A percentile compares a stretch with the other conserved stretches of the same genome.
Conservation (phyloP, 2,329 filamentous ascomycete species). For the Emmonsia crescens region DNA sequence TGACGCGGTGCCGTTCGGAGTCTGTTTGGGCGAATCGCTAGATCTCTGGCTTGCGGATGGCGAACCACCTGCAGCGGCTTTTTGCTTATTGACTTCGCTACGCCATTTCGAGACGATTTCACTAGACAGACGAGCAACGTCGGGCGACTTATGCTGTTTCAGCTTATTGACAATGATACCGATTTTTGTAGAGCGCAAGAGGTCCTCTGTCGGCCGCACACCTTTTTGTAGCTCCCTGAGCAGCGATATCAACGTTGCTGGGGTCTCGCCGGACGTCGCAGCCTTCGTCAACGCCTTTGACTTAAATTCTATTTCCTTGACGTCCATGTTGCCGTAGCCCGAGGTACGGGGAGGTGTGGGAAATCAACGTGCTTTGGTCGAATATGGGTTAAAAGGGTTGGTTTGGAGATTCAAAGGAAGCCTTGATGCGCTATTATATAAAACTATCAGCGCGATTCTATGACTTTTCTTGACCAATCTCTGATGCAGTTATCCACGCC, state of each 20-base stretch:
- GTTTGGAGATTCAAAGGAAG: background rate
- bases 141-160: slow-evolving; percentile 64
- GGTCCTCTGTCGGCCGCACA: slow-evolving; percentile 74
- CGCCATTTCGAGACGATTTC: slow-evolving; percentile 67
- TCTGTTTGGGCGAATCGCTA: slow-evolving; percentile 33
- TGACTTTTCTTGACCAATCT: background rate
- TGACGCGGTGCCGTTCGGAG: slow-evolving; percentile 44
- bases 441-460: background rate
- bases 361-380: background rate
- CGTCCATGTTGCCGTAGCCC: slow-evolving; percentile 55
- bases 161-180: slow-evolving; percentile 81
- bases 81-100: slow-evolving; percentile 39
- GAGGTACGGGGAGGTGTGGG: background rate
- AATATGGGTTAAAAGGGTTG: background rate
- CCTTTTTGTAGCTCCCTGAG: slow-evolving; percentile 70
- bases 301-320: slow-evolving; percentile 66
- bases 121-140: slow-evolving; percentile 61
- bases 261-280: slow-evolving; percentile 60
- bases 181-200: slow-evolving; percentile 81
- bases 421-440: background rate
- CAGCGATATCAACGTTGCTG: slow-evolving; percentile 60
- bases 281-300: slow-evolving; percentile 75
- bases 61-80: slow-evolving; percentile 25
- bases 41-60: slow-evolving; percentile 29
- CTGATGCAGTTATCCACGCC: background rate